phyloP scores from a whole-genome alignment of 768 basidiomycete genomes.

The Psilocybe azurescens region DNA sequence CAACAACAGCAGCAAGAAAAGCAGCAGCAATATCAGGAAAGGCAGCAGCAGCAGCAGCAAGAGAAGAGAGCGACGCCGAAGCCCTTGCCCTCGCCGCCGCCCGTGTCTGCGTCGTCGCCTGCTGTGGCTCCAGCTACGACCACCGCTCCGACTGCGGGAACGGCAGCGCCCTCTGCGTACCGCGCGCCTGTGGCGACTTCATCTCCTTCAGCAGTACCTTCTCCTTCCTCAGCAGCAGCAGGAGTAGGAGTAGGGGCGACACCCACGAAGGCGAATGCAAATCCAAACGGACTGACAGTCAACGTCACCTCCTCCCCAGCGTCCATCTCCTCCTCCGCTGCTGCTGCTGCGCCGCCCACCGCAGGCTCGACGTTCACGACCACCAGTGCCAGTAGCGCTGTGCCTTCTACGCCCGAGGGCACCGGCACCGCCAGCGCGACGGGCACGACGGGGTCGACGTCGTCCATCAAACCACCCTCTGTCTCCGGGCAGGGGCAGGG shows the following conservation, averaged over 20 bases:
- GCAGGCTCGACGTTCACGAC: constrained; percentile 1
- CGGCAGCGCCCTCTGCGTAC: constrained; percentile 22
- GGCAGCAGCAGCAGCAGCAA: constrained; percentile 10
- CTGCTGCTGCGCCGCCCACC: too few relatives aligned
- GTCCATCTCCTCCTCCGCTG: background rate
- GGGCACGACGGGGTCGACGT: constrained; percentile 22
- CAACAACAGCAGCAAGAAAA: too few relatives aligned
- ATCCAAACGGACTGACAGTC: constrained; percentile 28
- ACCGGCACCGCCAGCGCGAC: constrained; percentile 38
- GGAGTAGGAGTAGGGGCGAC: too few relatives aligned
- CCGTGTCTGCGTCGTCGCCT: constrained; percentile 1
- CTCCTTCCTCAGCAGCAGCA: background rate
- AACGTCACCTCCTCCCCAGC: constrained; percentile 43
- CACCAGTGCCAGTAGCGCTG: background rate
- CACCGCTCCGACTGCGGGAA: too few relatives aligned
- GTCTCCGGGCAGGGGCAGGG: constrained; percentile 29
- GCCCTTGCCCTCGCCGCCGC: constrained; percentile 38
- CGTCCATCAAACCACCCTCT: constrained; percentile 10
- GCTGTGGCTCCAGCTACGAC: background rate
- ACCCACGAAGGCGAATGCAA: background rate
- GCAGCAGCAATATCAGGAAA: too few relatives aligned
- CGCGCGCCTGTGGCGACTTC: constrained; percentile 13
- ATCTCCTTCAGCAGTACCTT: background rate
- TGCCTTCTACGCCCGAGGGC: constrained; percentile 14
- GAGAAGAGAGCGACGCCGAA: constrained; percentile 33